A percentile compares a stretch with the other conserved stretches of the same genome.
Conservation (phyloP, 345 rosid species). For the Noccaea bulbosa region DNA sequence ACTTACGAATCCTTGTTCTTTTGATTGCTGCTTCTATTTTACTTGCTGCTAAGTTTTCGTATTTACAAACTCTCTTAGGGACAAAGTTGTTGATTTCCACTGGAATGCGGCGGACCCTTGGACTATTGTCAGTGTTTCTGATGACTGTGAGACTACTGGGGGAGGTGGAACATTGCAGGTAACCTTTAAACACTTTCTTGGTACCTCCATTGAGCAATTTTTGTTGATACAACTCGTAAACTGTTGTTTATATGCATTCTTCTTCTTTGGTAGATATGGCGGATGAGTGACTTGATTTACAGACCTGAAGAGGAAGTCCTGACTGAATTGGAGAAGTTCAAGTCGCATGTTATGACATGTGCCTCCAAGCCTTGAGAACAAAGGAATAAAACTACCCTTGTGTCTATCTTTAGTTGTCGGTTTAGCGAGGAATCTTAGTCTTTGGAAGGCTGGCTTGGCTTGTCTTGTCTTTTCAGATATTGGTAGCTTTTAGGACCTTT, state of each 20-base stretch:
- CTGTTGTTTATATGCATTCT: constrained; percentile 5
- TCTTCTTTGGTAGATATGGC: constrained; percentile 74
- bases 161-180: constrained; percentile 95
- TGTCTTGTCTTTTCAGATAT: constrained; percentile 33
- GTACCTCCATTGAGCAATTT: constrained; percentile 3
- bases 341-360: constrained; percentile 80
- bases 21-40: background rate
- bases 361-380: constrained; percentile 60
- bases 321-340: constrained; percentile 91
- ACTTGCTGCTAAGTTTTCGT: constrained; percentile 7
- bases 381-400: constrained; percentile 5
- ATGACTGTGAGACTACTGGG: constrained; percentile 91
- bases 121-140: constrained; percentile 96
- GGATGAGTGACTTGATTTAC: constrained; percentile 95
- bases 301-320: constrained; percentile 94
- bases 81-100: constrained; percentile 96
- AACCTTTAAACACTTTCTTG: constrained; percentile 2
- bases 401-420: constrained; percentile 33
- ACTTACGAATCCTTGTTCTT: background rate
- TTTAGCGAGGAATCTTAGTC: constrained; percentile 22
- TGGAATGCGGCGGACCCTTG: constrained; percentile 91
- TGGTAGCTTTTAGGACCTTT: constrained; percentile 38
- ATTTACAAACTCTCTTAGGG: constrained; percentile 50
- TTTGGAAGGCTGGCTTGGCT: constrained; percentile 30
- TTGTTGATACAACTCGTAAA: background rate